Evolutionary conservation across 202 grass and related monocot species (phyloP).

Genomic region (Carex arenaria): DNA sequence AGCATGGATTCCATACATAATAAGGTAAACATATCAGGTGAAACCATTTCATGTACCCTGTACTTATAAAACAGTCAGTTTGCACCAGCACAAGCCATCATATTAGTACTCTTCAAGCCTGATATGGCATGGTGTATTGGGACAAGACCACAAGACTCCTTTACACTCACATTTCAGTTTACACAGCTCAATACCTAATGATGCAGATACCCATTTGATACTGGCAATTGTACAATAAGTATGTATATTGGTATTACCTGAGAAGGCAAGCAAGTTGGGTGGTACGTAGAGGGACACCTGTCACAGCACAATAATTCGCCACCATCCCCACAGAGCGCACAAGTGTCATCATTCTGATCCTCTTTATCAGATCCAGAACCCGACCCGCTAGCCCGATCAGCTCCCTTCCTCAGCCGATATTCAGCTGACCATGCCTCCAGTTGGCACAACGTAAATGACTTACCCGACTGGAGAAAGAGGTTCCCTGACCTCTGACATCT

Average conservation of each 20-base stretch:
- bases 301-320: slow-evolving; percentile 97
- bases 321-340: slow-evolving; percentile 94
- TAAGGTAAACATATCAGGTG: background rate
- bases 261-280: slow-evolving; percentile 72
- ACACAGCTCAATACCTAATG: background rate
- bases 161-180: background rate
- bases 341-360: slow-evolving; percentile 93
- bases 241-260: slow-evolving; percentile 46
- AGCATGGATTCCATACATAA: background rate
- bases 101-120: background rate
- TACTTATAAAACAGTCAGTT: background rate
- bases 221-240: background rate
- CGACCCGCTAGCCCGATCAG: slow-evolving; percentile 39
- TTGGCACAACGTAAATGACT: slow-evolving; percentile 77
- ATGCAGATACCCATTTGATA: background rate
- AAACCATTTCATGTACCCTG: background rate
- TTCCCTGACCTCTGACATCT: slow-evolving; percentile 50
- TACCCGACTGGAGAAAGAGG: slow-evolving; percentile 86
- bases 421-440: slow-evolving; percentile 94
- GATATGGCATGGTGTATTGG: background rate
- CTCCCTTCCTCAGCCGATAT: slow-evolving; percentile 58
- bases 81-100: background rate
- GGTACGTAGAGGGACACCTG: slow-evolving; percentile 93
- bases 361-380: slow-evolving; percentile 53
- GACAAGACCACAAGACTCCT: background rate